phyloP scores from a whole-genome alignment of 257 asterid species.

The Ballota nigra region DNA sequence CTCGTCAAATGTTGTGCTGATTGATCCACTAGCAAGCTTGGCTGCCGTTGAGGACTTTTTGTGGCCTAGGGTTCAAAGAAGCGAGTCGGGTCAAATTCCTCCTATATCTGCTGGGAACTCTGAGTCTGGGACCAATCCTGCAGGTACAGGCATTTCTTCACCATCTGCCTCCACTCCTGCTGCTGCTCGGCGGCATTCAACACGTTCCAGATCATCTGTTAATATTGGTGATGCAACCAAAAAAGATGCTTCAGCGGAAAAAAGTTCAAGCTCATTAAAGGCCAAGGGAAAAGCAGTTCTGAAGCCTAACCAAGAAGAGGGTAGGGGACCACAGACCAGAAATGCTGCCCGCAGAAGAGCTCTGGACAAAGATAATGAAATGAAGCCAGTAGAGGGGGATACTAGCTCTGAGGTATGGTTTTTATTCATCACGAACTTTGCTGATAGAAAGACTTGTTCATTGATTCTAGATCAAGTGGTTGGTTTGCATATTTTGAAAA shows the following conservation, averaged over 20 bases:
- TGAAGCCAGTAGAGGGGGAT: conserved; percentile 71
- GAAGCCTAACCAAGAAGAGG: conserved; percentile 73
- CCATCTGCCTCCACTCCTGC: conserved; percentile 68
- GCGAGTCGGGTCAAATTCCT: conserved; percentile 71
- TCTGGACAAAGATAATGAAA: conserved; percentile 69
- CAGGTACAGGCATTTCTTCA: conserved; percentile 47
- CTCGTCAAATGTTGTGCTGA: conserved; percentile 87
- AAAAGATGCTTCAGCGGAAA: conserved; percentile 60
- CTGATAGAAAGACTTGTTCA: neutral
- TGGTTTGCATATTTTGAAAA: neutral
- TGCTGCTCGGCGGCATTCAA: conserved; percentile 67
- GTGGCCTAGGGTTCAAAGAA: conserved; percentile 86
- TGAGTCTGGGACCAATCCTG: conserved; percentile 53
- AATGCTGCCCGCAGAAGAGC: conserved; percentile 81
- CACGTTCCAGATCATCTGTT: conserved; percentile 70
- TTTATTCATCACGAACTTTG: neutral
- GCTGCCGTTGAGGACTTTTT: conserved; percentile 94
- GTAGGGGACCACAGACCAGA: conserved; percentile 87
- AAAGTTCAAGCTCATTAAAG: conserved; percentile 56
- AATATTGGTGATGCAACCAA: conserved; percentile 54
- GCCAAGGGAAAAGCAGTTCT: conserved; percentile 93
- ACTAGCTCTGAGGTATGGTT: conserved; percentile 84
- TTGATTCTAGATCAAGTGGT: neutral
- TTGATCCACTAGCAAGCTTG: conserved; percentile 93
- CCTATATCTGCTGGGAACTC: conserved; percentile 57